These are phyloP conservation scores for Aureococcus anophagefferens DNA, from an alignment of 108 stramenopile species.

Conservation along the genomic window DNA sequence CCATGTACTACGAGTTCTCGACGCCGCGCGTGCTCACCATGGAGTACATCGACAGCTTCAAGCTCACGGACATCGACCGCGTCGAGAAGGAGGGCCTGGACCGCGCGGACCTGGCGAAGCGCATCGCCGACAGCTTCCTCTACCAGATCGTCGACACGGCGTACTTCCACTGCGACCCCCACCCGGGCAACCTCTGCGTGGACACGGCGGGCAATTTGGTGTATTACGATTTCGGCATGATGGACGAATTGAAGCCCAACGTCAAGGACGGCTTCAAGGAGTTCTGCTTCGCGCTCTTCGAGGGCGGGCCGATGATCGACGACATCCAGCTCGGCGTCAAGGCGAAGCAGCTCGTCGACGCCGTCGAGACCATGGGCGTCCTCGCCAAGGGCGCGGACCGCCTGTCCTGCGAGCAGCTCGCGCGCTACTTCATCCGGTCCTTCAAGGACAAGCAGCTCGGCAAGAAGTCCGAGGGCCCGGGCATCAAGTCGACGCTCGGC, in stretches of 20 bases:
- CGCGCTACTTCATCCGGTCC: slow-evolving; percentile 81
- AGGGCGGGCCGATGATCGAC: slow-evolving; percentile 65
- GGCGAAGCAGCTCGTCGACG: slow-evolving; percentile 76
- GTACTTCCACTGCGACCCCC: slow-evolving; percentile 48
- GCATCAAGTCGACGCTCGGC: slow-evolving; percentile 69
- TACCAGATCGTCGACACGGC: slow-evolving; percentile 78
- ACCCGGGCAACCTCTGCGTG: slow-evolving; percentile 65
- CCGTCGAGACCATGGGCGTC: slow-evolving; percentile 91
- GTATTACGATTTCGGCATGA: slow-evolving; percentile 93
- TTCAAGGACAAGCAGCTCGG: slow-evolving; percentile 81
- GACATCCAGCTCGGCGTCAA: slow-evolving; percentile 64
- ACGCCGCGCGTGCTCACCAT: slow-evolving; percentile 78
- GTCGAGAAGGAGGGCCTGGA: slow-evolving; percentile 68
- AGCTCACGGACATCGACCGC: slow-evolving; percentile 70
- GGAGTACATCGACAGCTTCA: slow-evolving; percentile 83
- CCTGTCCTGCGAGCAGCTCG: slow-evolving; percentile 82
- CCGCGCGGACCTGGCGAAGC: slow-evolving; percentile 57
- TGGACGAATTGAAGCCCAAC: slow-evolving; percentile 75
- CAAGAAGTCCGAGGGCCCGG: slow-evolving; percentile 50
- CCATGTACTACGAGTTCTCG: slow-evolving; percentile 63
- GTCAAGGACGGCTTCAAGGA: slow-evolving; percentile 68
- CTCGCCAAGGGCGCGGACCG: slow-evolving; percentile 78
- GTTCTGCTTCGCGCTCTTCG: slow-evolving; percentile 75
- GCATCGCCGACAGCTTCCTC: slow-evolving; percentile 80
- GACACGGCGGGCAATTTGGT: slow-evolving; percentile 72